Percentiles rank a stretch among this genome's conserved stretches.
Evolutionary conservation across 192 early-diverging fungal genomes (phyloP).

Genomic region (Coemansia sp.): DNA sequence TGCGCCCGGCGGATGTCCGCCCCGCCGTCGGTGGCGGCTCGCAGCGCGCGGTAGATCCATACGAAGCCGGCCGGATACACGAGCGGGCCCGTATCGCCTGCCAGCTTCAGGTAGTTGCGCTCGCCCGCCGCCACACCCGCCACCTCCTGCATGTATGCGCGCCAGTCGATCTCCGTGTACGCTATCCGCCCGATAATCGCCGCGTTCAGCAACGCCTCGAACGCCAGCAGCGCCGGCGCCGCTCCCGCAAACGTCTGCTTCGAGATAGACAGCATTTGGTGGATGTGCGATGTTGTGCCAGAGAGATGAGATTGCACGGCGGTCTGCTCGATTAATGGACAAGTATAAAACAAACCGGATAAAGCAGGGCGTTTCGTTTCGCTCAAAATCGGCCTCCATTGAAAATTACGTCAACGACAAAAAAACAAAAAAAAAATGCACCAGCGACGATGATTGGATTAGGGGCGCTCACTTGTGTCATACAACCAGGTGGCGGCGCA

Average conservation of each 20-base stretch:
- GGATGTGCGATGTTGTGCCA: too few relatives aligned
- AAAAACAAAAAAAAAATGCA: too few relatives aligned
- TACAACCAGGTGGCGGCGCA: too few relatives aligned
- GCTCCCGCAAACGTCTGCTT: conserved; percentile 8
- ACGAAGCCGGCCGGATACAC: conserved; percentile 93
- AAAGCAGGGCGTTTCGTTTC: too few relatives aligned
- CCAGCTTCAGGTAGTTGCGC: conserved; percentile 73
- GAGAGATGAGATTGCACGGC: too few relatives aligned
- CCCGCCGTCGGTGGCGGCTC: conserved; percentile 68
- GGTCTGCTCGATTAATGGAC: too few relatives aligned
- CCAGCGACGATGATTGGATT: too few relatives aligned
- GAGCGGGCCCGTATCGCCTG: conserved; percentile 89
- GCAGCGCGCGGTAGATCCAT: conserved; percentile 76
- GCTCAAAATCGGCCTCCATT: too few relatives aligned
- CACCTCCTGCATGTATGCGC: conserved; percentile 94
- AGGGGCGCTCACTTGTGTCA: too few relatives aligned
- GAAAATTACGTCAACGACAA: too few relatives aligned
- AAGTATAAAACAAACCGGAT: too few relatives aligned
- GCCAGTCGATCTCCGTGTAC: conserved; percentile 97
- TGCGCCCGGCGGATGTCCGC: conserved; percentile 71
- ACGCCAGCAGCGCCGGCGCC: conserved; percentile 13
- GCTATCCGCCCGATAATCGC: conserved; percentile 29
- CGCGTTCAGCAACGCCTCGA: conserved; percentile 15
- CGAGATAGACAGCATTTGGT: too few relatives aligned
- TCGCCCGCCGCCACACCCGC: conserved; percentile 74